phyloP scores from a whole-genome alignment of 495 filamentous ascomycete species.

The Neurospora sp. region DNA sequence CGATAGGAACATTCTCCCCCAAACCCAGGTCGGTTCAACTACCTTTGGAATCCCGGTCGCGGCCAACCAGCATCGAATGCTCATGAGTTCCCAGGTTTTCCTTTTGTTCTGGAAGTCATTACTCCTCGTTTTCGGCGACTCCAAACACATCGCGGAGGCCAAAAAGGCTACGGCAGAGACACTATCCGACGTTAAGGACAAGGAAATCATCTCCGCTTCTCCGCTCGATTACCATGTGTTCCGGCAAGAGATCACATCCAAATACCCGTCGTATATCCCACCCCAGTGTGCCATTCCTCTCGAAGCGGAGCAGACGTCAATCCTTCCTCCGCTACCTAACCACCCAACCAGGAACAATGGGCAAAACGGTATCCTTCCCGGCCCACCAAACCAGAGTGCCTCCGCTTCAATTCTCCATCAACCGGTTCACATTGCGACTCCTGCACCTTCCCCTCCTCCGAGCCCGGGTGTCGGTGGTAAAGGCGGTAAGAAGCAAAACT shows the following conservation, averaged over 20 bases:
- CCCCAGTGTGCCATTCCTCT: constrained; percentile 75
- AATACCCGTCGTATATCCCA: constrained; percentile 93
- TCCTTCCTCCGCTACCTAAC: constrained; percentile 74
- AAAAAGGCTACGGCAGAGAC: constrained; percentile 55
- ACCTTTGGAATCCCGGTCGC: constrained; percentile 1
- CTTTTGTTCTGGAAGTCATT: constrained; percentile 86
- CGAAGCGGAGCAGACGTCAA: constrained; percentile 80
- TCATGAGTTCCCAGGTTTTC: constrained; percentile 40
- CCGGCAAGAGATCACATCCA: constrained; percentile 95
- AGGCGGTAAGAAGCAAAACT: constrained; percentile 95
- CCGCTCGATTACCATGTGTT: constrained; percentile 95
- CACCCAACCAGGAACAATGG: constrained; percentile 47
- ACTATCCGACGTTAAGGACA: constrained; percentile 29
- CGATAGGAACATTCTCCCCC: constrained; percentile 41
- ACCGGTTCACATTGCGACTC: constrained; percentile 94
- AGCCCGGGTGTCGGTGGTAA: constrained; percentile 87
- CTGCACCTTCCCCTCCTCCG: constrained; percentile 92
- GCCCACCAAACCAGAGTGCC: constrained; percentile 38
- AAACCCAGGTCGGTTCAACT: constrained; percentile 18
- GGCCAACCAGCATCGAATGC: constrained; percentile 8
- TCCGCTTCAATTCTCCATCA: constrained; percentile 85
- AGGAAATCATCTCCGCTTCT: constrained; percentile 70
- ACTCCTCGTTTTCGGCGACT: constrained; percentile 74
- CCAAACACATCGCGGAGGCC: constrained; percentile 54
- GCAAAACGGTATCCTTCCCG: constrained; percentile 37